Evolutionary conservation across 2,329 filamentous ascomycete genomes (phyloP), one percentile per base, ranked within the genome.

Genomic region (Plenodomus biglobosus): DNA sequence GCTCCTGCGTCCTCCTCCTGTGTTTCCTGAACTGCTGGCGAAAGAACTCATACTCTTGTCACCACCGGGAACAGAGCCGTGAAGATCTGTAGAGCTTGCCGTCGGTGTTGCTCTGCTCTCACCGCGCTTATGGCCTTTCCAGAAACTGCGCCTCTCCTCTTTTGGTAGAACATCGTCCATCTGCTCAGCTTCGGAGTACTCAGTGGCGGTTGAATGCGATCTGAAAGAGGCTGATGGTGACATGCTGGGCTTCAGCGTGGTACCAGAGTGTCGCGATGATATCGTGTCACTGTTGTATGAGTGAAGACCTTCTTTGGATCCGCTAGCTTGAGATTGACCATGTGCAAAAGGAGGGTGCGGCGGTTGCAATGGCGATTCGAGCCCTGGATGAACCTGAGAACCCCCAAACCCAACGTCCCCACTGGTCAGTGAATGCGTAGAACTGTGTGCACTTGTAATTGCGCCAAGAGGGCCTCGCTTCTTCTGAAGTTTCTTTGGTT

Each of bases 401-500:
- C 37, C 52, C 15, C 65, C 62, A 15, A 58, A 52, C 1, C 55
- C 56, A 16, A 55, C 30, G 27, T 61, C 52, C 6, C 52, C 54
- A 8, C 67, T 78, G 24, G 75, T 74, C n/a, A 95, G 76, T 7
- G 92, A 96, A 15, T 88, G 83, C 6, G 83, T 87, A 15, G 94
- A 97, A 66, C 92, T 96, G 56, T 96, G 91, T 0, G 92, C 92
- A 67, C 92, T 96, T 17, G 86, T 86, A 59, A 90, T 92, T 18
- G 87, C 75, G 64, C 88, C 86, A 0, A 88, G 86, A 46, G 88
- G 77, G n/a, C 85, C 80, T 72, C 53, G 57, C 52, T 90, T 96
- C 78, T 97, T 97, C 71, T 87, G 88, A 42, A 99, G 76, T 72
- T 96, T 96, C 65, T 96, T 96, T 0, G 91, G 90, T 66, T 86